These are phyloP conservation scores for Bocquillonia castaneifolia DNA, from an alignment of 441 rosid genomes.

Conservation along the genomic window DNA sequence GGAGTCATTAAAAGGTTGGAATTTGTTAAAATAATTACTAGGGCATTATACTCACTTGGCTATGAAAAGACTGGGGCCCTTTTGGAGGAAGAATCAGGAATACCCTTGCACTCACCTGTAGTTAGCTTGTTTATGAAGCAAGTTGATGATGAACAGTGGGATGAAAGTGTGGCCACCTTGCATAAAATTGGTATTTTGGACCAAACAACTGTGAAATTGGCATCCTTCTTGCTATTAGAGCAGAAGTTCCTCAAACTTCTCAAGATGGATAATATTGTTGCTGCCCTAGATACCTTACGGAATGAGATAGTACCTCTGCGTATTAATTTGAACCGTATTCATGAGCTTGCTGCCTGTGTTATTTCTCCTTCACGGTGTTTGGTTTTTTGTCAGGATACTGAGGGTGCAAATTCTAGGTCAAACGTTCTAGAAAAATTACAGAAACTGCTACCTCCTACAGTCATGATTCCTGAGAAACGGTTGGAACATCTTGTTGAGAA, in stretches of 20 bases:
- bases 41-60: slow-evolving; percentile 63
- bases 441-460: slow-evolving; percentile 52
- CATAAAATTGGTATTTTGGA: slow-evolving; percentile 42
- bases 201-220: slow-evolving; percentile 40
- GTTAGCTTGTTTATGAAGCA: slow-evolving; percentile 43
- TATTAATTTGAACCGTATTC: slow-evolving; percentile 36
- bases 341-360: slow-evolving; percentile 45
- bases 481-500: slow-evolving; percentile 68
- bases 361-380: slow-evolving; percentile 35
- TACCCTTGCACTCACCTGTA: slow-evolving; percentile 42
- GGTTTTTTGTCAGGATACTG: slow-evolving; percentile 20
- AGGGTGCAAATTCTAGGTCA: slow-evolving; percentile 35
- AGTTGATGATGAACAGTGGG: slow-evolving; percentile 54
- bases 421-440: slow-evolving; percentile 50
- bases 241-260: slow-evolving; percentile 60
- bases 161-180: slow-evolving; percentile 44
- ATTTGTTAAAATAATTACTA: slow-evolving; percentile 54
- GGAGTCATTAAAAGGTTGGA: slow-evolving; percentile 58
- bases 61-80: slow-evolving; percentile 51
- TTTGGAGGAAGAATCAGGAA: slow-evolving; percentile 70
- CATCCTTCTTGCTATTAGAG: slow-evolving; percentile 58
- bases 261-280: slow-evolving; percentile 38
- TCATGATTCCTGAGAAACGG: slow-evolving; percentile 58
- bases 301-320: slow-evolving; percentile 61
- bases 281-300: slow-evolving; percentile 57